Evolutionary conservation across 371 early-diverging fungal species (phyloP), one percentile per base, ranked within the genome.

Genomic region (Blakeslea trispora): DNA sequence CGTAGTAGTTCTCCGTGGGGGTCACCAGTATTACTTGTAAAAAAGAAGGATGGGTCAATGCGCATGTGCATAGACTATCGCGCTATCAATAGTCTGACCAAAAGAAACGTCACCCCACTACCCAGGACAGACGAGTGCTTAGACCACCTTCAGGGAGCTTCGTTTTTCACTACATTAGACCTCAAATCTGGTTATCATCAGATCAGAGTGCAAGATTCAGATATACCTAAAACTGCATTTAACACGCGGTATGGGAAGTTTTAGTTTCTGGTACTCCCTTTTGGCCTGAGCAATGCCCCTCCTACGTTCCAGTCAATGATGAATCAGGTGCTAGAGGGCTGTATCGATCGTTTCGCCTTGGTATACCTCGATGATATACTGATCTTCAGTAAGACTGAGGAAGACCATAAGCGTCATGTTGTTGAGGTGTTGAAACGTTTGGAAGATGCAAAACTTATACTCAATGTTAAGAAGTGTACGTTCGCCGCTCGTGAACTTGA

Each of bases 181-280:
- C 45, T 85, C 0, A 51, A 56, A 3, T 40, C 45, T 21, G 64
- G 64, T 5, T 64, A 58, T 19, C 52, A 72, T 34, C 75, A 68
- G 19, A 45, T 83, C 0, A 57, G 53, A 17, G 43, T 81, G 8
- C 11, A 49, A 0, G 17, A 18, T 1, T 49, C 24, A 0, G 69
- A 76, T 48, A 43, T 52, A n/a, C n/a, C 34, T 7, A 80, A 83
- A 39, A 82, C 85, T 0, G 78, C 81, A 0, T 83, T 85, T 61
- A 45, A 56, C 0, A 75, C 79, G 0, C 37, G 58, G 3, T 66
- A 53, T 23, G 78, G 81, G 0, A 63, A 66, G 0, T 85, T 59
- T 57, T 68, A 84, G 49, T 83, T 50, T 37, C 28, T 67, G 5
- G 80, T 81, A 1, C 61, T 84, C 59, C 78, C 84, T 10, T 82